These are phyloP conservation scores for Artemisia argyi DNA, from an alignment of 129 eudicot genomes.

Conservation along the genomic window DNA sequence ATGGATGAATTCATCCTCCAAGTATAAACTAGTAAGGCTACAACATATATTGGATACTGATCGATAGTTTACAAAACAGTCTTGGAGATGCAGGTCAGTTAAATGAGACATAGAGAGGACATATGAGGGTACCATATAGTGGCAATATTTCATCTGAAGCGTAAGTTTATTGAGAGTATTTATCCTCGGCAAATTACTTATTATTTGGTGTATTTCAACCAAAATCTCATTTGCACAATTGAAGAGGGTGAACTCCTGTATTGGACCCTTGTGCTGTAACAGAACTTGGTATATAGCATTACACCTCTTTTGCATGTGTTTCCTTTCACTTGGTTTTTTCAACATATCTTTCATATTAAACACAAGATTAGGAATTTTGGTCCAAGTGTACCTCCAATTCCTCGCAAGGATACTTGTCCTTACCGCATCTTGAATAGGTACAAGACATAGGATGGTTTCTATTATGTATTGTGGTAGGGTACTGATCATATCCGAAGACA, in stretches of 20 bases:
- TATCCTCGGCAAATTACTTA: constrained; percentile 7
- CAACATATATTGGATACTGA: neutral
- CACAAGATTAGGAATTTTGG: constrained; percentile 5
- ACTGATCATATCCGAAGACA: constrained; percentile 6
- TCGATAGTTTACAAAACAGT: neutral
- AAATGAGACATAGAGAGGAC: constrained; percentile 8
- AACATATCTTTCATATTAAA: neutral
- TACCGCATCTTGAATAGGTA: constrained; percentile 9
- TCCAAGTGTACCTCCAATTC: constrained; percentile 26
- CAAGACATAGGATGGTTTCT: constrained; percentile 17
- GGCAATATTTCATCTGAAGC: neutral
- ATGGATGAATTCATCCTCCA: neutral
- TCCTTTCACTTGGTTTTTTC: neutral
- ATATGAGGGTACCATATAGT: constrained; percentile 5
- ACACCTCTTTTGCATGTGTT: neutral
- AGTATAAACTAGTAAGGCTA: constrained; percentile 17
- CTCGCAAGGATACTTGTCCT: constrained; percentile 23
- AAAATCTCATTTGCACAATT: neutral
- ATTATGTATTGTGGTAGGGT: constrained; percentile 14
- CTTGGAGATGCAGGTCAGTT: neutral
- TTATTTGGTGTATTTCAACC: constrained; percentile 5
- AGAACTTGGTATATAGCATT: constrained; percentile 14
- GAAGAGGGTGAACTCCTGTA: constrained; percentile 1
- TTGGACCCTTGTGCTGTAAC: constrained; percentile 6
- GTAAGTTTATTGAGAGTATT: constrained; percentile 10